Conservation (phyloP, 2,329 filamentous ascomycete species). For the Paecilomyces sp. region DNA sequence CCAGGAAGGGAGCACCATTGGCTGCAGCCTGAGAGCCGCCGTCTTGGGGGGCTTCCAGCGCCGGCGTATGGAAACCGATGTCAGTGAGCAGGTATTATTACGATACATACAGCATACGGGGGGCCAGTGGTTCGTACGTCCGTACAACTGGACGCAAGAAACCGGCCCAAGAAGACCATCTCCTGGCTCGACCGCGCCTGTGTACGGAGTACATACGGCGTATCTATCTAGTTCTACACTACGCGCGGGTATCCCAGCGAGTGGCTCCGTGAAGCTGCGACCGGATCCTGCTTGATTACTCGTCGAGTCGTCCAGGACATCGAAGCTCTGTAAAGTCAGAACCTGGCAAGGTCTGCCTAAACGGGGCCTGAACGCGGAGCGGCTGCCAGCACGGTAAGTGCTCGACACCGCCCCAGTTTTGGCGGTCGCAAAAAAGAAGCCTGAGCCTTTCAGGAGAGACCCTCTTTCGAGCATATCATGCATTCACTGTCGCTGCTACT, state of each 20-base stretch:
- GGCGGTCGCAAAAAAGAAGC: neutral
- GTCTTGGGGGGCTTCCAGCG: neutral
- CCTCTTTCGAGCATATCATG: neutral
- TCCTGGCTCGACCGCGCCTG: neutral
- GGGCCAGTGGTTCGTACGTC: neutral
- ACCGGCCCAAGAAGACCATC: neutral
- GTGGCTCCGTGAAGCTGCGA: neutral
- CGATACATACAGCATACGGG: neutral
- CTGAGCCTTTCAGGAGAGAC: neutral
- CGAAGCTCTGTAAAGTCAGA: neutral
- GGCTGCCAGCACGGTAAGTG: conserved; percentile 10
- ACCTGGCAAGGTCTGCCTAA: conserved; percentile 2
- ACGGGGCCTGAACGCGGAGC: conserved; percentile 13
- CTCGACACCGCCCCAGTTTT: conserved; percentile 1
- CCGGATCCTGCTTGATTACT: neutral
- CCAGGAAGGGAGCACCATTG: neutral
- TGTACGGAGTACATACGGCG: neutral
- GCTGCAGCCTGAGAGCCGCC: neutral
- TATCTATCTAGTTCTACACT: neutral
- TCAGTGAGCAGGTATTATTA: neutral
- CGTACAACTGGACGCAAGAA: neutral
- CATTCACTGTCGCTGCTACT: neutral
- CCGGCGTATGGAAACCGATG: neutral
- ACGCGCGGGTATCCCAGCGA: neutral
- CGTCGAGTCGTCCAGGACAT: neutral